These are phyloP conservation scores for Colletotrichum cordylinicola DNA, from an alignment of 2,329 filamentous ascomycete species.

Conservation along the genomic window DNA sequence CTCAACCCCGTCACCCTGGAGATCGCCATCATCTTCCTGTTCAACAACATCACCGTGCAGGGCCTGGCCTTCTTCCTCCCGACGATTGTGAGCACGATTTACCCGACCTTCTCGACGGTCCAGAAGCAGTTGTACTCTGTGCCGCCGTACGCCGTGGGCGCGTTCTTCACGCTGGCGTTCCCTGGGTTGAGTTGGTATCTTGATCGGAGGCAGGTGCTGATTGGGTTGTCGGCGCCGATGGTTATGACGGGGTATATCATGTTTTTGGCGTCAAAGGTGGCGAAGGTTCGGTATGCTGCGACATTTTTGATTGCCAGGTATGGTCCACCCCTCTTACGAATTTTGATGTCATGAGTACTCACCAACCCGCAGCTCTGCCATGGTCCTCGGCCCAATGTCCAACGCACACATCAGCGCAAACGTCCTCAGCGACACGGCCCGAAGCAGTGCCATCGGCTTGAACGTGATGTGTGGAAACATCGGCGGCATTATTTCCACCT, in stretches of 20 bases:
- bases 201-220: constrained; percentile 65
- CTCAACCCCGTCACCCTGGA: constrained; percentile 65
- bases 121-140: constrained; percentile 74
- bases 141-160: constrained; percentile 73
- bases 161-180: constrained; percentile 68
- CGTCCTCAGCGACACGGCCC: constrained; percentile 73
- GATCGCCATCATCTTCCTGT: constrained; percentile 64
- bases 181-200: constrained; percentile 66
- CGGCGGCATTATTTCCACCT: constrained; percentile 71
- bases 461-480: constrained; percentile 76
- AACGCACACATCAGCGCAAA: constrained; percentile 74
- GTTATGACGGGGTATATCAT: constrained; percentile 75
- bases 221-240: constrained; percentile 64
- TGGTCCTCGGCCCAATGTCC: constrained; percentile 67
- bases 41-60: constrained; percentile 75
- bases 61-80: constrained; percentile 74
- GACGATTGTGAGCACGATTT: constrained; percentile 73
- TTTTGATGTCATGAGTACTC: too few species aligned
- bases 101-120: constrained; percentile 61
- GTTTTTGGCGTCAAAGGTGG: constrained; percentile 64
- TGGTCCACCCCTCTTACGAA: too few species aligned
- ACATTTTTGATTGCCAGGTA: constrained; percentile 71
- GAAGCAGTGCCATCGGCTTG: constrained; percentile 69
- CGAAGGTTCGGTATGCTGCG: constrained; percentile 68
- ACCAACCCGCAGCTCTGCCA: constrained; percentile 56